Evolutionary conservation across 768 basidiomycete species (phyloP), one percentile per base, ranked within the genome.

Genomic region (Glaciozyma martinii): DNA sequence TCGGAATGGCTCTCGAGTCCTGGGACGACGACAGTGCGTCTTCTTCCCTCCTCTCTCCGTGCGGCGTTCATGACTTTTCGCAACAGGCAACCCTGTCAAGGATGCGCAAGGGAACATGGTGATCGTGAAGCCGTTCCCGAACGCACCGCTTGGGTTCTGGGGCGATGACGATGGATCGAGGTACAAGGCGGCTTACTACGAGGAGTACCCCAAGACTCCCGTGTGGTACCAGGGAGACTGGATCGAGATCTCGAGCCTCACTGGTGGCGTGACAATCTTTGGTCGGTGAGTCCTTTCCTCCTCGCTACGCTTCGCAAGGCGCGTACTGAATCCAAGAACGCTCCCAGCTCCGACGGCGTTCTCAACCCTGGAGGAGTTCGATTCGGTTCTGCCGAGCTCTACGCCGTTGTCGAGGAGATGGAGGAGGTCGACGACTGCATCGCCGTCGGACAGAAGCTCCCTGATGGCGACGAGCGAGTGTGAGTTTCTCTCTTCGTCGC

Each of bases 381-480:
- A 18, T 74, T 74, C 50, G 73, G 72, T 1, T 60, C 56, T 1
- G 60, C 66, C 1, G 72, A 73, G 61, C 66, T 72, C 56, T 69
- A 69, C 44, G 65, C 68, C 30, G 68, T 70, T 37, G 68, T 73
- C 42, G 72, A 73, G 62, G 69, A 71, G 61, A 62, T 74, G 60
- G 65, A 60, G 4, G 65, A 58, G 9, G 65, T 74, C 18, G 72
- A 72, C 33, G 71, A 72, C 50, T 71, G 66, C 52, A 60, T 74
- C 43, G 74, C 72, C 4, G 66, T 74, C 25, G 72, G 69, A 0
- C 74, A 74, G 59, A 68, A 71, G 65, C 44, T 69, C 0, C 46
- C 63, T 3, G 74, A 72, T 43, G 66, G 66, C 7, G 72, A 74
- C 54, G 74, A 74, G 66, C 59, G 74, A 46, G 72, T 74, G 66